These are phyloP conservation scores for Trypanosoma vivax DNA, from an alignment of 208 protist species.

Conservation along the genomic window DNA sequence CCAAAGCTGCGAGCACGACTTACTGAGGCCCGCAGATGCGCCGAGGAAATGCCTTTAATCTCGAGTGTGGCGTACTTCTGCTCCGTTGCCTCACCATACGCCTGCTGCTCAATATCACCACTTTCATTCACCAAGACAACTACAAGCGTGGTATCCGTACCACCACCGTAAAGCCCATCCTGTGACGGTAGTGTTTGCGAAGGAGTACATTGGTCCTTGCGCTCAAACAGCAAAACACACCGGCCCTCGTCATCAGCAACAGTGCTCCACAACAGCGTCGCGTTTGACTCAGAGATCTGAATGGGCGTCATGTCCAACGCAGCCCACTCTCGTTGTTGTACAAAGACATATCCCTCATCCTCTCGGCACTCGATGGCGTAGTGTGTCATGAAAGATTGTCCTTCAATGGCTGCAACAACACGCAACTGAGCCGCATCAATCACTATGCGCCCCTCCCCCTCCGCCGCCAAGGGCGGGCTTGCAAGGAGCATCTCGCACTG, in stretches of 20 bases:
- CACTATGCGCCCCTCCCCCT: neutral
- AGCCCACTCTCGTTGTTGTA: neutral
- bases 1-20: constrained; percentile 58
- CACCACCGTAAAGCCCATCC: neutral
- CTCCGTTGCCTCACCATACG: constrained; percentile 5
- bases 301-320: constrained; percentile 7
- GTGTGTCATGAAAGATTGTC: neutral
- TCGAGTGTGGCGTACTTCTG: constrained; percentile 25
- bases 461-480: neutral
- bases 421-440: neutral
- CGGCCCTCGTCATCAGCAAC: constrained; percentile 39
- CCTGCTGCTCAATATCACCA: constrained; percentile 19
- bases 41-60: constrained; percentile 36
- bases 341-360: neutral
- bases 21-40: constrained; percentile 40
- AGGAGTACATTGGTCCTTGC: neutral
- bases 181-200: neutral
- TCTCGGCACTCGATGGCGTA: neutral
- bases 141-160: constrained; percentile 19
- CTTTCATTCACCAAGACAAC: constrained; percentile 35
- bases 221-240: constrained; percentile 30
- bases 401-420: neutral
- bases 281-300: neutral
- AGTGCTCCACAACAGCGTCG: constrained; percentile 10
- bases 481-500: neutral